phyloP scores from a whole-genome alignment of 1,284 basidiomycete genomes.

The Cutaneotrichosporon sp. region DNA sequence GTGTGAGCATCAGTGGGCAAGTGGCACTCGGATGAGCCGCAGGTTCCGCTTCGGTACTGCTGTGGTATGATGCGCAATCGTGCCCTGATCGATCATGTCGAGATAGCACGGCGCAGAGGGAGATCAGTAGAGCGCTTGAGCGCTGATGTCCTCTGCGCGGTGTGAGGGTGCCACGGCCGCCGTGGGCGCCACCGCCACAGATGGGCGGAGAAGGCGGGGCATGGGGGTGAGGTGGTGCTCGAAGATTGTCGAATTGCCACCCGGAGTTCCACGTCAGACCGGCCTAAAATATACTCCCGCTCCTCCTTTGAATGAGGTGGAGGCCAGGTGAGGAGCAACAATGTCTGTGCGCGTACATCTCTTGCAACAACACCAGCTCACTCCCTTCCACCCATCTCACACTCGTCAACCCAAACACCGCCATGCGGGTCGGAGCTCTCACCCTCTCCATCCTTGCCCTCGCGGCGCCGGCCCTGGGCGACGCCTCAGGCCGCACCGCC shows the following conservation, averaged over 20 bases:
- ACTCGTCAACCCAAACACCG: not conserved
- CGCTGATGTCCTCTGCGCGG: not conserved
- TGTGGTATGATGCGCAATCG: too few species aligned
- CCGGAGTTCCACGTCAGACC: not conserved
- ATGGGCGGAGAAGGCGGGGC: too few species aligned
- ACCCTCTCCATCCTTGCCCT: conserved; percentile 14
- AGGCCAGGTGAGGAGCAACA: not conserved
- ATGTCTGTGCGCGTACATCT: not conserved
- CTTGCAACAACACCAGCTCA: not conserved
- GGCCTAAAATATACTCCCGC: not conserved
- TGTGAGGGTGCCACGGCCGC: not conserved
- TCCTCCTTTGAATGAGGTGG: not conserved
- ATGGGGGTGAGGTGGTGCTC: not conserved
- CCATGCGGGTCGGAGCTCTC: conserved; percentile 22
- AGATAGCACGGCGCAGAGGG: too few species aligned
- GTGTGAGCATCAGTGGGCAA: not conserved
- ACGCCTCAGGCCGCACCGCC: conserved; percentile 11
- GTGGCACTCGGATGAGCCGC: not conserved
- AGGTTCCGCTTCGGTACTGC: too few species aligned
- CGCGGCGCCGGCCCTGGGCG: conserved; percentile 8
- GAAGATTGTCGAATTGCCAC: not conserved
- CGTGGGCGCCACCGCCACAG: not conserved
- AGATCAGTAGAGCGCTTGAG: not conserved
- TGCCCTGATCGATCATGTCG: not conserved
- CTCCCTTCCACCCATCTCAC: not conserved